These are phyloP conservation scores for Gillenia trifoliata DNA, from an alignment of 306 rosid genomes.

Conservation along the genomic window DNA sequence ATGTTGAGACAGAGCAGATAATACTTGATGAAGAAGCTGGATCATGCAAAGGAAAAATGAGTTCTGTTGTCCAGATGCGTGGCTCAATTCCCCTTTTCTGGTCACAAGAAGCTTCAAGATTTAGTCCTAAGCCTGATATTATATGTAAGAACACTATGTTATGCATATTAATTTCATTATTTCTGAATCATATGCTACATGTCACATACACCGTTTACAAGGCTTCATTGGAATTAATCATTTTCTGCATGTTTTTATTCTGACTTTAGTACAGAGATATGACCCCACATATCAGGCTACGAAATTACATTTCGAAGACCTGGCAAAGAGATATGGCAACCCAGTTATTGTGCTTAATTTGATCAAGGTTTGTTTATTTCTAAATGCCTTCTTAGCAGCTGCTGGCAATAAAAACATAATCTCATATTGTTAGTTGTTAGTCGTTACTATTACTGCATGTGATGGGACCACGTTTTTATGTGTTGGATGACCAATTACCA, in stretches of 20 bases:
- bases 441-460: neutral
- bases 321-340: slow-evolving; percentile 80
- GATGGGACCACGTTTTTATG: neutral
- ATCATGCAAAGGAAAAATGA: slow-evolving; percentile 82
- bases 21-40: slow-evolving; percentile 94
- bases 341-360: slow-evolving; percentile 87
- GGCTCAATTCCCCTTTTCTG: slow-evolving; percentile 98
- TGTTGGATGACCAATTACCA: neutral
- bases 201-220: neutral
- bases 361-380: slow-evolving; percentile 58
- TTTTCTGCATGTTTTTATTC: slow-evolving; percentile 1
- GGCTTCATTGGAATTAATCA: slow-evolving; percentile 6
- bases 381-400: slow-evolving; percentile 3
- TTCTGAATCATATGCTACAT: slow-evolving; percentile 3
- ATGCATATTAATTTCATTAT: slow-evolving; percentile 13
- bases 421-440: neutral
- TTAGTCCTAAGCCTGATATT: slow-evolving; percentile 95
- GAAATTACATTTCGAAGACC: slow-evolving; percentile 87
- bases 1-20: slow-evolving; percentile 98
- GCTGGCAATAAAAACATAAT: neutral
- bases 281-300: slow-evolving; percentile 96
- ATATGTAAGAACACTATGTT: slow-evolving; percentile 48
- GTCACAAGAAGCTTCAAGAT: slow-evolving; percentile 97
- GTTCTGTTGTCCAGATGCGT: slow-evolving; percentile 96
- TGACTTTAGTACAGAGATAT: slow-evolving; percentile 82